These are phyloP conservation scores for Neospermospora avenae DNA, from an alignment of 2,329 filamentous ascomycete species.

Conservation along the genomic window DNA sequence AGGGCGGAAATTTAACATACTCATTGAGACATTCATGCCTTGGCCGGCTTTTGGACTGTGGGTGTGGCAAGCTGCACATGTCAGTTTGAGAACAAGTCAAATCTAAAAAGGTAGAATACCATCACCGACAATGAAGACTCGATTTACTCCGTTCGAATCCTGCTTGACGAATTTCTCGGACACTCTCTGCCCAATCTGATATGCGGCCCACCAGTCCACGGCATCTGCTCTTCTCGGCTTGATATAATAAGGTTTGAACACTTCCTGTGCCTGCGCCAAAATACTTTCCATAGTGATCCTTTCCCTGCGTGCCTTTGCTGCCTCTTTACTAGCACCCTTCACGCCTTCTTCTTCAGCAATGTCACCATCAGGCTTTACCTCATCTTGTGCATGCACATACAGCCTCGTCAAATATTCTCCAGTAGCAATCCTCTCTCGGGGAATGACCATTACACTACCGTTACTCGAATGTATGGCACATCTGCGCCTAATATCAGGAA, in stretches of 20 bases:
- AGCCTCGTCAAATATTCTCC: constrained; percentile 49
- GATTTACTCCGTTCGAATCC: constrained; percentile 14
- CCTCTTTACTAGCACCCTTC: constrained; percentile 27
- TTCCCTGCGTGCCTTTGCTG: constrained; percentile 28
- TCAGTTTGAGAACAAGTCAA: background rate
- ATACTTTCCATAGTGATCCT: constrained; percentile 59
- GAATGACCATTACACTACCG: constrained; percentile 59
- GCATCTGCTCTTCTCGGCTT: constrained; percentile 63
- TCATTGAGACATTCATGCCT: constrained; percentile 54
- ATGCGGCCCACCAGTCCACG: constrained; percentile 63
- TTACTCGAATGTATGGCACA: constrained; percentile 50
- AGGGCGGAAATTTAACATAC: too few relatives aligned
- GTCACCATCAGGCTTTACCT: constrained; percentile 43
- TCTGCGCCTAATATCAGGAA: constrained; percentile 59
- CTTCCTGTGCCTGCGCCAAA: constrained; percentile 59
- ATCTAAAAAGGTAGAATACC: constrained; percentile 26
- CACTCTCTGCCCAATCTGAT: constrained; percentile 55
- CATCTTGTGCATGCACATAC: constrained; percentile 55
- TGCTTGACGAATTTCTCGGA: constrained; percentile 43
- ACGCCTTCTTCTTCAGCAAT: constrained; percentile 30
- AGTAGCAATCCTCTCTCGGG: constrained; percentile 47
- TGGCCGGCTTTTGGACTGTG: constrained; percentile 62
- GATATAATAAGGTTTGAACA: constrained; percentile 55
- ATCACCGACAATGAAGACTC: constrained; percentile 52
- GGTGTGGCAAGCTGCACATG: constrained; percentile 47